Conservation (phyloP, 768 basidiomycete genomes). For the Hortiboletus flavorubellus region DNA sequence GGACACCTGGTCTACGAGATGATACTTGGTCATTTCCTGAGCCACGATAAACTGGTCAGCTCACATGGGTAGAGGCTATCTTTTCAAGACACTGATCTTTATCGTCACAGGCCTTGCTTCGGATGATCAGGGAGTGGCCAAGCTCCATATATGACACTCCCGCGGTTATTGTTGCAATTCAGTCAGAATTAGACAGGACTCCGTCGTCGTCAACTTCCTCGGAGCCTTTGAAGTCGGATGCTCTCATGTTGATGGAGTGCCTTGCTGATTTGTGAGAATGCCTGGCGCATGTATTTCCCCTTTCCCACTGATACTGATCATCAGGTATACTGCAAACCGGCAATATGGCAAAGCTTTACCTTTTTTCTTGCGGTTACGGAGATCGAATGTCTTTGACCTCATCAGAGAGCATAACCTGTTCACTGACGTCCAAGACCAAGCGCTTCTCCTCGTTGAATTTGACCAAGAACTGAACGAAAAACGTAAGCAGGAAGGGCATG, state of each 20-base stretch:
- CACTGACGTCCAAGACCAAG: constrained; percentile 93
- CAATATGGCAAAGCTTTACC: constrained; percentile 95
- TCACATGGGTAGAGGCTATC: background rate
- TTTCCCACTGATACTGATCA: background rate
- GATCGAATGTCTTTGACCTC: constrained; percentile 89
- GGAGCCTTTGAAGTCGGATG: constrained; percentile 42
- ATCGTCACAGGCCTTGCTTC: constrained; percentile 57
- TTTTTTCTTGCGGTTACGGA: constrained; percentile 81
- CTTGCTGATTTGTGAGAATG: constrained; percentile 77
- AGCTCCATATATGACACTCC: constrained; percentile 83
- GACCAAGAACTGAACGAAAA: constrained; percentile 81
- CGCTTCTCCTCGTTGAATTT: constrained; percentile 88
- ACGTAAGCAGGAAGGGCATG: constrained; percentile 41
- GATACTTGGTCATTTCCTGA: constrained; percentile 84
- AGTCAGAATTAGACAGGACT: constrained; percentile 69
- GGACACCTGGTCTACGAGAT: constrained; percentile 90
- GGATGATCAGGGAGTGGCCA: constrained; percentile 87
- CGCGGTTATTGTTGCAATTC: constrained; percentile 87
- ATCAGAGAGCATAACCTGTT: constrained; percentile 93
- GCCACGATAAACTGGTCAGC: constrained; percentile 68
- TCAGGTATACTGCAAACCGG: constrained; percentile 78
- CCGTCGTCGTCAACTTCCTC: constrained; percentile 49
- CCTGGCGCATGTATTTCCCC: background rate
- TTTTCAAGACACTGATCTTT: background rate
- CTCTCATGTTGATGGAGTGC: constrained; percentile 84